Evolutionary conservation across 2,329 filamentous ascomycete genomes (phyloP).

Genomic region (Teratosphaeria epicoccoides): DNA sequence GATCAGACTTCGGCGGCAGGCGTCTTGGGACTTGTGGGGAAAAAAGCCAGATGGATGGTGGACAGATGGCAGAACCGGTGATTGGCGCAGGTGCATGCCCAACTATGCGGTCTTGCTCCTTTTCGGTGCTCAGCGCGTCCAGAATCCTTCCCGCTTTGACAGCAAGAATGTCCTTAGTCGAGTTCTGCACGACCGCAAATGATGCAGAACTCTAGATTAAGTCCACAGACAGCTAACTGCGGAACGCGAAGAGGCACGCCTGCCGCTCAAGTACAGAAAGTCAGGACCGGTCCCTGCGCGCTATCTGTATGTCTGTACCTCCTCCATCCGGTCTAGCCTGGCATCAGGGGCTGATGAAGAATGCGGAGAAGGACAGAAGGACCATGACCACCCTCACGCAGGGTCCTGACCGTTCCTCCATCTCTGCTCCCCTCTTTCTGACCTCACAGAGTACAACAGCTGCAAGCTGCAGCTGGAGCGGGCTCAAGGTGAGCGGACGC

Average conservation of each 20-base stretch:
- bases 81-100: neutral
- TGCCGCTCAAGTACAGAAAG: neutral
- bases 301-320: neutral
- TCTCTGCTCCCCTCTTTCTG: neutral
- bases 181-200: neutral
- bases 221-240: neutral
- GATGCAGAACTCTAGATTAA: neutral
- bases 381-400: neutral
- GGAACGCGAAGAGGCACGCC: neutral
- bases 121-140: neutral
- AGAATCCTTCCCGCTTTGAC: neutral
- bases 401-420: neutral
- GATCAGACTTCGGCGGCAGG: neutral
- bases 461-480: neutral
- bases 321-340: constrained; percentile 5
- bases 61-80: neutral
- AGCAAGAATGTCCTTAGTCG: neutral
- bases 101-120: neutral
- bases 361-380: constrained; percentile 8
- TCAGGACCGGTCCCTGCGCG: neutral
- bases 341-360: constrained; percentile 7
- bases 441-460: neutral
- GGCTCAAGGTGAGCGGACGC: neutral
- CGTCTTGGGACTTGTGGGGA: neutral
- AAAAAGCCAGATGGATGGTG: constrained; percentile 5